A percentile compares a stretch with the other conserved stretches of the same genome.
phyloP scores from a whole-genome alignment of 2,329 filamentous ascomycete genomes.

The Fusarium euwallaceae region DNA sequence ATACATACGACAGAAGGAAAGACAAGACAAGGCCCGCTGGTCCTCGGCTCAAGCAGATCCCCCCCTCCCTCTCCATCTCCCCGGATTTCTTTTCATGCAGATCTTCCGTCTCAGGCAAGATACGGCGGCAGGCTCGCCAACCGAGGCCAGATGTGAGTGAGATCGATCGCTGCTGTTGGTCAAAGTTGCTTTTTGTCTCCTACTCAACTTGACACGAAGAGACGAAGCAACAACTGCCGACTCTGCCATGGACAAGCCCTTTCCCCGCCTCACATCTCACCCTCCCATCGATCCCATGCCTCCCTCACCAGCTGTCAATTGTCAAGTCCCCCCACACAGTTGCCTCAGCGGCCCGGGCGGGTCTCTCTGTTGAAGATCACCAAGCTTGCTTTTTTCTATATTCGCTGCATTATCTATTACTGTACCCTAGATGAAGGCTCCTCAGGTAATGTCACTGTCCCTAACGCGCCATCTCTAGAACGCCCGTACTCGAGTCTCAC shows the following conservation, averaged over 20 bases:
- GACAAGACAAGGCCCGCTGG: slow-evolving; percentile 6
- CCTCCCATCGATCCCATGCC: background rate
- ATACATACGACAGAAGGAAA: slow-evolving; percentile 6
- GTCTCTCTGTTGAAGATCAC: slow-evolving; percentile 30
- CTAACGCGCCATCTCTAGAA: background rate
- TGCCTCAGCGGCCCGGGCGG: slow-evolving; percentile 20
- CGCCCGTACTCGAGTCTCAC: background rate
- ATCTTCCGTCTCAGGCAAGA: slow-evolving; percentile 23
- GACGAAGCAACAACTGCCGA: background rate
- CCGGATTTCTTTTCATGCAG: slow-evolving; percentile 36
- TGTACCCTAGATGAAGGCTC: background rate
- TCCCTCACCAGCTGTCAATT: slow-evolving; percentile 8
- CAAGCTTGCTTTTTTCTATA: slow-evolving; percentile 2
- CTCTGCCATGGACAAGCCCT: background rate
- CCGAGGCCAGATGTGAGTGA: slow-evolving; percentile 16
- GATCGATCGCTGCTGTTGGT: slow-evolving; percentile 2
- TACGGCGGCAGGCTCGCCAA: slow-evolving; percentile 28
- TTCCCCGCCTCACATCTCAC: background rate
- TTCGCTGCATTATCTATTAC: slow-evolving; percentile 10
- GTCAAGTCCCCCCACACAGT: slow-evolving; percentile 23
- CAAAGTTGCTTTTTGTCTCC: slow-evolving; percentile 7
- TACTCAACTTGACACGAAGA: background rate
- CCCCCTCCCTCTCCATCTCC: slow-evolving; percentile 27
- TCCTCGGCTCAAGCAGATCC: slow-evolving; percentile 25
- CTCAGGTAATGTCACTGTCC: background rate